Base-by-base conservation (phyloP, 805 yeast species). In the Wickerhamomyces hampshirensis region DNA sequence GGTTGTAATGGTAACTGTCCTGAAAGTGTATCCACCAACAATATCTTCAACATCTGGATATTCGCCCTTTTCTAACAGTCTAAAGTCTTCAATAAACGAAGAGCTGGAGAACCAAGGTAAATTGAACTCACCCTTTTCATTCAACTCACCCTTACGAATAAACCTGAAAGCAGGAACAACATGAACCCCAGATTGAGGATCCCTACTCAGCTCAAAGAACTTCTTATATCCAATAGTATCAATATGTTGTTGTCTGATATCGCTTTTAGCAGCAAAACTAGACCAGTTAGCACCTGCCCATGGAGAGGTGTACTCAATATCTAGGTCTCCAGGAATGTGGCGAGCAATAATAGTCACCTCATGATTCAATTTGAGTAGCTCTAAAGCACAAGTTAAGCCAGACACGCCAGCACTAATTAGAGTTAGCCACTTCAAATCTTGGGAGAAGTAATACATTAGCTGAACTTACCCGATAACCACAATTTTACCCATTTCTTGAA, bases 261-360 rank as follows among this genome's bases (percentile, higher is more conserved):
- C 75, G 4, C 62, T 61, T 1, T 42, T 39, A 1, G 47, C 28
- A 2, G 84, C 85, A 58, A 77, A 75, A 10, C 82, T 72, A 33
- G 63, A 66, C 84, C 86, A 80, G 47, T 80, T 75, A 31, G 86
- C 88, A 5, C 87, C 87, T 0, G 86, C 87, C 53, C 66, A 73
- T 4, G 86, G 85, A 0, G 83, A 76, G 3, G 84, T 69, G 50
- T 75, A 80, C 9, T 68, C 67, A 28, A 68, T 62, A 34, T 69
- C 67, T 21, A 62, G 50, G 35, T 79, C 84, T 1, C 83, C 81
- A 2, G 84, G 84, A 18, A 78, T 52, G 43, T 69, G 59, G 18
- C 61, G 56, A 1, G 70, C 70, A 3, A 73, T 47, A 16, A 73
- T 58, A 2, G 69, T 59, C 6, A 72, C 70, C 16, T 58, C 56